These are phyloP conservation scores for Mortierella sp. DNA, from an alignment of 371 early-diverging fungal species.

Conservation along the genomic window DNA sequence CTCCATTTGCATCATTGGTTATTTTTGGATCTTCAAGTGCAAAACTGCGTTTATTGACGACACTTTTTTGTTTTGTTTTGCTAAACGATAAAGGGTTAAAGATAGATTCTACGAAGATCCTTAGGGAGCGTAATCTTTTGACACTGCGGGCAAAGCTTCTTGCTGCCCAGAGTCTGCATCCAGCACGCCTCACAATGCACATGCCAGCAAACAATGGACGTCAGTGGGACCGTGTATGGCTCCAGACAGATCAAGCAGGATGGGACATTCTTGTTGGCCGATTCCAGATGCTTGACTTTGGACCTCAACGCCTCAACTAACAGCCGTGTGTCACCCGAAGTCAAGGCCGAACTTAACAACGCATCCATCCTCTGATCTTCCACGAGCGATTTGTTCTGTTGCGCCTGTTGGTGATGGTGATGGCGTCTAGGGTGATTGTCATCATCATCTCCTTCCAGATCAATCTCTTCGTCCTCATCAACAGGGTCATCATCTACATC, in stretches of 20 bases:
- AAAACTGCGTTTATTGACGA: too few species aligned
- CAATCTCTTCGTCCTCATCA: conserved; percentile 68
- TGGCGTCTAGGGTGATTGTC: conserved; percentile 16
- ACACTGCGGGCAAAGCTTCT: conserved; percentile 94
- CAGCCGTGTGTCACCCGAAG: conserved; percentile 67
- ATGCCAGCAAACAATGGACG: conserved; percentile 94
- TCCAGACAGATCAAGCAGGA: conserved; percentile 91
- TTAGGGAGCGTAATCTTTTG: conserved; percentile 89
- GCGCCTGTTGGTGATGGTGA: not conserved
- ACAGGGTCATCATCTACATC: conserved; percentile 51
- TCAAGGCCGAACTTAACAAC: conserved; percentile 37
- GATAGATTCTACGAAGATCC: conserved; percentile 87
- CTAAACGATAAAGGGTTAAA: conserved; percentile 62
- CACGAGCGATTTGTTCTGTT: not conserved
- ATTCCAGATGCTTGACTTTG: conserved; percentile 79
- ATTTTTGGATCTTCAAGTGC: too few species aligned
- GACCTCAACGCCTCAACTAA: conserved; percentile 85
- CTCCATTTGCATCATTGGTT: too few species aligned
- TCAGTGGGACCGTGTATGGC: conserved; percentile 78
- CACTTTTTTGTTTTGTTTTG: not conserved
- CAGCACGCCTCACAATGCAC: conserved; percentile 94
- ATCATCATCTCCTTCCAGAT: conserved; percentile 44
- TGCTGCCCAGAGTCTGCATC: conserved; percentile 88
- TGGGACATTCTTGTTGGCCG: conserved; percentile 65
- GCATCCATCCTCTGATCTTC: conserved; percentile 31